phyloP scores from a whole-genome alignment of 2,329 filamentous ascomycete genomes.

The Diaporthe sp. region DNA sequence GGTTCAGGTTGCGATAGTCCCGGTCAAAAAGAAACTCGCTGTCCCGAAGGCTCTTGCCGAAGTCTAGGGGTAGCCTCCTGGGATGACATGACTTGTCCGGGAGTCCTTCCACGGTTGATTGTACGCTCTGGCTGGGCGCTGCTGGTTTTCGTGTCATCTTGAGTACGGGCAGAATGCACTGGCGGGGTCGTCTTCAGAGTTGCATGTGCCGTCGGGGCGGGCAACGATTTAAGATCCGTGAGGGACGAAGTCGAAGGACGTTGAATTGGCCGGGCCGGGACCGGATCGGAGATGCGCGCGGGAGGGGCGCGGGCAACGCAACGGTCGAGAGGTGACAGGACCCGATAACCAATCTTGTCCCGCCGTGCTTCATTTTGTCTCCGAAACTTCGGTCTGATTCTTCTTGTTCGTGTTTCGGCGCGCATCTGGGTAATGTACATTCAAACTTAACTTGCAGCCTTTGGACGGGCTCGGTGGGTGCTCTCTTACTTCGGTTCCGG shows the following conservation, averaged over 20 bases:
- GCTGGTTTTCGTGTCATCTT: constrained; percentile 12
- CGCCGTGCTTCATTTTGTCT: background rate
- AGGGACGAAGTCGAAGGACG: background rate
- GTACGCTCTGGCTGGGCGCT: background rate
- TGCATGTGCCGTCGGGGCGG: background rate
- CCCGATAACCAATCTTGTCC: background rate
- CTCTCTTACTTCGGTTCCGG: too few species aligned
- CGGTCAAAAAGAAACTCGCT: constrained; percentile 79
- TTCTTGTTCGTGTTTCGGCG: background rate
- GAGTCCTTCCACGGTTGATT: background rate
- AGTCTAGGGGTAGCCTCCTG: constrained; percentile 39
- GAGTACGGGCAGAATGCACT: background rate
- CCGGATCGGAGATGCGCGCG: constrained; percentile 11
- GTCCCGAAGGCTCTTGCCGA: constrained; percentile 57
- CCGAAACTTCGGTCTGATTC: background rate
- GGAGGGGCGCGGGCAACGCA: background rate
- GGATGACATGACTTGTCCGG: background rate
- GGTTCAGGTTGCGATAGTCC: constrained; percentile 81
- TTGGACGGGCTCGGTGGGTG: background rate
- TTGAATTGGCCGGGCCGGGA: background rate
- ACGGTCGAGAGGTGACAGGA: background rate
- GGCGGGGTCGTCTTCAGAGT: constrained; percentile 11
- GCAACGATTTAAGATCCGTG: background rate
- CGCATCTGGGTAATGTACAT: background rate
- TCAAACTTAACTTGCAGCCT: background rate